Evolutionary conservation across 495 filamentous ascomycete species (phyloP).

Genomic region (Trichoderma reesei): DNA sequence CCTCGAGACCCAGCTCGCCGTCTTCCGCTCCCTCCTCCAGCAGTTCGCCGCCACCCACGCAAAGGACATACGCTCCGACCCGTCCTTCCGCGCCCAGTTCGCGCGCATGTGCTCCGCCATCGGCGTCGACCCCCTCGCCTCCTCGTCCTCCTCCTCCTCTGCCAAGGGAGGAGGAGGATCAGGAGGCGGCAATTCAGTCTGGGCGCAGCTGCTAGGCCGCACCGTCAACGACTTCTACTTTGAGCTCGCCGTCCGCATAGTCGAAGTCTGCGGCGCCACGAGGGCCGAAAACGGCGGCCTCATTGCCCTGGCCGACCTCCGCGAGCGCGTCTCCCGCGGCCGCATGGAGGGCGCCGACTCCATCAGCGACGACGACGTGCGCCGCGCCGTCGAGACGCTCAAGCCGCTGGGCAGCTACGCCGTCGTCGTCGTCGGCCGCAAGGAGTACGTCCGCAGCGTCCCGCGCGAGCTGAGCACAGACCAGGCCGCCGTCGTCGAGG

Average conservation of each 20-base stretch:
- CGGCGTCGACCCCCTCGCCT: constrained; percentile 85
- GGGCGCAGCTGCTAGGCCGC: constrained; percentile 84
- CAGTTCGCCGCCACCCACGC: constrained; percentile 91
- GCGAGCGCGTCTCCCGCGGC: constrained; percentile 59
- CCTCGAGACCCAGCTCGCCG: constrained; percentile 81
- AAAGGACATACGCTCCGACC: constrained; percentile 90
- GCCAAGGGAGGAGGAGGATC: too few species aligned
- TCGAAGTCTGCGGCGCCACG: constrained; percentile 84
- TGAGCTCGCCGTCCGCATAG: constrained; percentile 84
- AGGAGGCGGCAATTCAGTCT: constrained; percentile 52
- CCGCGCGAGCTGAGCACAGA: constrained; percentile 96
- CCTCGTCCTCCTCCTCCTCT: too few species aligned
- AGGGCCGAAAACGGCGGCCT: constrained; percentile 87
- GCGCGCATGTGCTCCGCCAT: constrained; percentile 97
- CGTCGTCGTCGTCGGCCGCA: constrained; percentile 67
- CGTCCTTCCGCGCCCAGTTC: constrained; percentile 90
- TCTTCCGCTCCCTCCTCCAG: constrained; percentile 89
- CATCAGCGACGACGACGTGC: constrained; percentile 78
- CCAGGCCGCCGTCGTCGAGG: constrained; percentile 85
- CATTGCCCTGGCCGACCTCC: constrained; percentile 74
- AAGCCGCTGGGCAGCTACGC: constrained; percentile 83
- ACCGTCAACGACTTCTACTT: constrained; percentile 98
- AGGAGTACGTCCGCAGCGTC: constrained; percentile 81
- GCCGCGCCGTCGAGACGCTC: constrained; percentile 79
- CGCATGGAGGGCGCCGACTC: constrained; percentile 65